Conservation (phyloP, 805 yeast species). For the Barnettozyma pratensis region DNA sequence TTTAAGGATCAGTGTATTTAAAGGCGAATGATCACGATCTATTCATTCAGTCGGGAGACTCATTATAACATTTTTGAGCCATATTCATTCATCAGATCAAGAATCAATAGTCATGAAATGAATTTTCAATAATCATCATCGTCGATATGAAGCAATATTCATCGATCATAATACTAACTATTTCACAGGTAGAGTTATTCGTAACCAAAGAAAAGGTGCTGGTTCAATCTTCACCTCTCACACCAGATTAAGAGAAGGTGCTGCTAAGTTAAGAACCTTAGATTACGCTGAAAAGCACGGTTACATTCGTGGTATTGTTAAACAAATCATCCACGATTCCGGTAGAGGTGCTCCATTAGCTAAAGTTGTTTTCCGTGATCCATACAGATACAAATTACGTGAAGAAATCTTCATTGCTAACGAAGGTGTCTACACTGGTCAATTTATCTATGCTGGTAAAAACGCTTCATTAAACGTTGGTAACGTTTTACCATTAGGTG, state of each 20-base stretch:
- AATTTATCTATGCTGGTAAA: conserved; percentile 98
- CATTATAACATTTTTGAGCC: too few relatives aligned
- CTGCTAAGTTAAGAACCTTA: conserved; percentile 98
- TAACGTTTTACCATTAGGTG: conserved; percentile 93
- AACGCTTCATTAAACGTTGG: conserved; percentile 96
- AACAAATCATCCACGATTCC: conserved; percentile 98
- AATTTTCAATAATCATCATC: neutral
- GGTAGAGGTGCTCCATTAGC: conserved; percentile 99
- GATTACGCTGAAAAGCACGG: conserved; percentile 99
- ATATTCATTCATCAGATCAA: too few relatives aligned
- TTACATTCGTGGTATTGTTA: conserved; percentile 98
- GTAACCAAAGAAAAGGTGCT: conserved; percentile 99
- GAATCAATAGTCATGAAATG: too few relatives aligned
- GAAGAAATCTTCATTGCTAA: conserved; percentile 98
- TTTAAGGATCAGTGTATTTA: too few relatives aligned
- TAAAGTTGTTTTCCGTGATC: conserved; percentile 98
- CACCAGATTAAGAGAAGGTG: conserved; percentile 99
- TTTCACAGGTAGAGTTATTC: conserved; percentile 92
- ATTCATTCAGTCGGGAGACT: too few relatives aligned
- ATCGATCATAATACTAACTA: conserved; percentile 14
- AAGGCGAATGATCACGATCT: too few relatives aligned
- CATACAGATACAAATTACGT: conserved; percentile 96
- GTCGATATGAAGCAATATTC: too few relatives aligned
- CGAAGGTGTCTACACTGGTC: conserved; percentile 99
- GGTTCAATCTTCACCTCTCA: conserved; percentile 99